Conservation (phyloP, 768 basidiomycete species). For the Panellus pusillus region DNA sequence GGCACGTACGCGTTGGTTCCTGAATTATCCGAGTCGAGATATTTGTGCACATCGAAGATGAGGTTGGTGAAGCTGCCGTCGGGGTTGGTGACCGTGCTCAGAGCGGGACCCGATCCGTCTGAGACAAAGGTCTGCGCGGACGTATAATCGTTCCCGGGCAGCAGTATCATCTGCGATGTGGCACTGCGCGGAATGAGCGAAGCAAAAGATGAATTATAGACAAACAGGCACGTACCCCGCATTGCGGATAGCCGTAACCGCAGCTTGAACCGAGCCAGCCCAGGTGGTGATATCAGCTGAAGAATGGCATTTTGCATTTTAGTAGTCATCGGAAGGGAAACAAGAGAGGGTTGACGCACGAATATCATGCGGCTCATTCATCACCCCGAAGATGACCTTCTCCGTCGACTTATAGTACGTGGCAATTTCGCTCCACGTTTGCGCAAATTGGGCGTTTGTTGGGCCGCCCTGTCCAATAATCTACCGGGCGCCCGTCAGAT, state of each 20-base stretch:
- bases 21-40: slow-evolving; percentile 56
- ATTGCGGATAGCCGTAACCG: slow-evolving; percentile 59
- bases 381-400: slow-evolving; percentile 54
- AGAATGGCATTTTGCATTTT: neutral
- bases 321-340: neutral
- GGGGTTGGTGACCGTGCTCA: slow-evolving; percentile 44
- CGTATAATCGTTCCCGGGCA: slow-evolving; percentile 60
- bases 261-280: slow-evolving; percentile 55
- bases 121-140: slow-evolving; percentile 50
- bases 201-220: no score
- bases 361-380: slow-evolving; percentile 67
- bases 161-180: slow-evolving; percentile 52
- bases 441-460: slow-evolving; percentile 51
- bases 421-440: slow-evolving; percentile 54
- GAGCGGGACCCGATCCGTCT: slow-evolving; percentile 49
- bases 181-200: slow-evolving; percentile 35
- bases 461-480: slow-evolving; percentile 68
- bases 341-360: slow-evolving; percentile 28
- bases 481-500: slow-evolving; percentile 18
- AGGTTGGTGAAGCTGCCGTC: slow-evolving; percentile 46
- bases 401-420: slow-evolving; percentile 41
- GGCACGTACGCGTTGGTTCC: slow-evolving; percentile 28
- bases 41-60: slow-evolving; percentile 65
- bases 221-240: slow-evolving; percentile 38
- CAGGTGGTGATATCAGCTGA: slow-evolving; percentile 38